These are phyloP conservation scores for Solanum chilense DNA, from an alignment of 257 asterid species.

Conservation along the genomic window DNA sequence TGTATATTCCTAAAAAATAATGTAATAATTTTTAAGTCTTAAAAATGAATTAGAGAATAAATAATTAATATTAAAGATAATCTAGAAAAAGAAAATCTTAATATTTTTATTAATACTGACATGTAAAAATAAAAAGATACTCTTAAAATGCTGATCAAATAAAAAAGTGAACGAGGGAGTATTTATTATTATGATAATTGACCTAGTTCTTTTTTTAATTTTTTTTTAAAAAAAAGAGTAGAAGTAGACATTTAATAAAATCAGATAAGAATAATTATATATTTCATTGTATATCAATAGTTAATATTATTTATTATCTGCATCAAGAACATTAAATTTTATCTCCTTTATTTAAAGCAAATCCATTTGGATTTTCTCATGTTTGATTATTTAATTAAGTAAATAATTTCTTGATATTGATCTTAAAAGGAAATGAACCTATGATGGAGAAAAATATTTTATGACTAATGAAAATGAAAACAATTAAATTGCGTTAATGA, in stretches of 20 bases:
- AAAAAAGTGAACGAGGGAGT: too few relatives aligned
- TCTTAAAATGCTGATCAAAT: too few relatives aligned
- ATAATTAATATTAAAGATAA: too few relatives aligned
- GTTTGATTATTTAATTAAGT: not conserved
- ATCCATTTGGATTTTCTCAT: not conserved
- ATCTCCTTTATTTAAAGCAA: not conserved
- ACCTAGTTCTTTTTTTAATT: not conserved
- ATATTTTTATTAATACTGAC: too few relatives aligned
- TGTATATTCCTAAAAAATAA: too few relatives aligned
- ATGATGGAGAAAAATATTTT: not conserved
- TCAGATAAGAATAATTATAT: not conserved
- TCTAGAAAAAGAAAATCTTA: too few relatives aligned
- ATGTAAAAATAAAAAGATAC: too few relatives aligned
- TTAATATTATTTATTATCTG: not conserved
- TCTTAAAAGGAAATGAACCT: not conserved
- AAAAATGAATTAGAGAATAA: too few relatives aligned
- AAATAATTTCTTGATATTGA: not conserved
- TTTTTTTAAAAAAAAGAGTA: not conserved
- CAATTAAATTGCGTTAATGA: not conserved
- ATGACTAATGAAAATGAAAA: not conserved
- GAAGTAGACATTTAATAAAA: not conserved
- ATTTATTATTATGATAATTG: not conserved
- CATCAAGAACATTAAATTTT: not conserved
- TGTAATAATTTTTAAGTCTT: too few relatives aligned
- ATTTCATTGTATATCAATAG: not conserved